Conservation (phyloP, 768 basidiomycete species). For the Lactarius tabidus region DNA sequence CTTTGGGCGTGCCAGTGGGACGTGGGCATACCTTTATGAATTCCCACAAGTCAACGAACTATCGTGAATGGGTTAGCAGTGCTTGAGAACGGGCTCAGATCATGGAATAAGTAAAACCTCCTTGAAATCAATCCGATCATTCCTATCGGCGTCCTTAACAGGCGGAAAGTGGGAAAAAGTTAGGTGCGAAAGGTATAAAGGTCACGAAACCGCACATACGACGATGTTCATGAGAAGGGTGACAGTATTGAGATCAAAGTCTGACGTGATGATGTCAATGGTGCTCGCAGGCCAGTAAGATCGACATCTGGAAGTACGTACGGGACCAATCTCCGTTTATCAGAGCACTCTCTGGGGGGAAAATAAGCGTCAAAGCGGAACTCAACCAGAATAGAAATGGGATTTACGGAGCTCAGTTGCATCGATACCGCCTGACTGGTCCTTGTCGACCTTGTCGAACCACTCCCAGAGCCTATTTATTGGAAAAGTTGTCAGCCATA, state of each 20-base stretch:
- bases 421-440: slow-evolving; percentile 64
- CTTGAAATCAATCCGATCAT: slow-evolving; percentile 80
- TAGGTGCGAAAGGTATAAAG: background rate
- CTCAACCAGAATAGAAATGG: background rate
- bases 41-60: slow-evolving; percentile 77
- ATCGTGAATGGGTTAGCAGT: slow-evolving; percentile 13
- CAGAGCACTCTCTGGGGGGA: slow-evolving; percentile 41
- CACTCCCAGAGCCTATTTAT: slow-evolving; percentile 60
- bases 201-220: slow-evolving; percentile 38
- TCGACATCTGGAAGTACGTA: slow-evolving; percentile 37
- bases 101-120: slow-evolving; percentile 43
- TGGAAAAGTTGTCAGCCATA: background rate
- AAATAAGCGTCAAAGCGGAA: background rate
- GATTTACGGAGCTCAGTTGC: slow-evolving; percentile 57
- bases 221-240: slow-evolving; percentile 79
- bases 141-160: slow-evolving; percentile 60
- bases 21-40: slow-evolving; percentile 56
- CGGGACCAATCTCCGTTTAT: slow-evolving; percentile 72
- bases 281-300: background rate
- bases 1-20: background rate
- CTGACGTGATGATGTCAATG: slow-evolving; percentile 34
- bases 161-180: slow-evolving; percentile 7
- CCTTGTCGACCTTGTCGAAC: slow-evolving; percentile 66
- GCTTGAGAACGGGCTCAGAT: slow-evolving; percentile 5
- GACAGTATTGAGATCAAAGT: slow-evolving; percentile 82